Evolutionary conservation across 331 rosid species (phyloP).

Genomic region (Saraca asoca): DNA sequence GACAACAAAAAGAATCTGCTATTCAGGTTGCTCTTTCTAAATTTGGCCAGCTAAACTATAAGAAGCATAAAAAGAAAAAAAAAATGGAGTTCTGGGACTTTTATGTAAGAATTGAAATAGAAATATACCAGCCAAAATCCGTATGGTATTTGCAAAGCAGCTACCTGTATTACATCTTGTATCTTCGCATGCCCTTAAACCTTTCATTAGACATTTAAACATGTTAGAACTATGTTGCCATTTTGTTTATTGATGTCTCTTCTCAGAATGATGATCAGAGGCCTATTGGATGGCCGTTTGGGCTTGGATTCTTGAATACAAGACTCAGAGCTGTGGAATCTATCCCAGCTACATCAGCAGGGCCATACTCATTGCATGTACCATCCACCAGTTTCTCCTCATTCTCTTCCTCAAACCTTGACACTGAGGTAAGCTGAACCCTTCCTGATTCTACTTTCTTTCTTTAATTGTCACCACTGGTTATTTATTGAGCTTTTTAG

Average conservation of each 20-base stretch:
- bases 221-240: background rate
- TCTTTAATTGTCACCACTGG: too few species aligned
- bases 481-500: background rate
- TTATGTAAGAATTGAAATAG: background rate
- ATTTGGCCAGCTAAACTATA: background rate
- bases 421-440: slow-evolving; percentile 63
- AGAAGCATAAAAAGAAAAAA: background rate
- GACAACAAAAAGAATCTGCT: background rate
- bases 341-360: slow-evolving; percentile 37
- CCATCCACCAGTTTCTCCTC: slow-evolving; percentile 78
- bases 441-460: too few species aligned
- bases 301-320: slow-evolving; percentile 58
- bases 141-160: background rate
- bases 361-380: slow-evolving; percentile 39
- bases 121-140: background rate
- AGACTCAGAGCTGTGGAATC: slow-evolving; percentile 58
- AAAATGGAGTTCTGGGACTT: background rate
- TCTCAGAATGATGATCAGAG: slow-evolving; percentile 50
- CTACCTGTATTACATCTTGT: too few species aligned
- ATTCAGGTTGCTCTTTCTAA: background rate
- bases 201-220: too few species aligned
- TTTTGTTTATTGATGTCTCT: background rate
- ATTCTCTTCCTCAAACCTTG: slow-evolving; percentile 80
- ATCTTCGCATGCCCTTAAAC: too few species aligned
- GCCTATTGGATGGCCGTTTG: slow-evolving; percentile 78